Conservation (phyloP, 116 monocot genomes). For the Iris pallida region DNA sequence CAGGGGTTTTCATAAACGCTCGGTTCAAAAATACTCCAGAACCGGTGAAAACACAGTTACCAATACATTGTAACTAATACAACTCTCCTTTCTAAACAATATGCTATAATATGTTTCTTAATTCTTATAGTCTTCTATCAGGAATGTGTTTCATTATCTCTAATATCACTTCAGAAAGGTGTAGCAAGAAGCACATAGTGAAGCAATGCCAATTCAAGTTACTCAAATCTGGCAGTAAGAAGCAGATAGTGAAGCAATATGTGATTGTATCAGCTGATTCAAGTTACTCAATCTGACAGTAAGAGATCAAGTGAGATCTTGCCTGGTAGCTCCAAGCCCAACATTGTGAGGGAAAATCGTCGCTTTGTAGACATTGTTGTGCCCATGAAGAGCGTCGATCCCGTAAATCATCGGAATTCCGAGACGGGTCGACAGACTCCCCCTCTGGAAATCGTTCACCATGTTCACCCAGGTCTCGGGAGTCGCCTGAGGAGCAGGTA, state of each 20-base stretch:
- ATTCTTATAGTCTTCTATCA: too few species aligned
- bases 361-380: constrained; percentile 71
- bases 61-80: too few species aligned
- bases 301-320: constrained; percentile 3
- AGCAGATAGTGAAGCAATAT: not conserved
- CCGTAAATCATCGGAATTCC: constrained; percentile 86
- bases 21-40: too few species aligned
- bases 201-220: not conserved
- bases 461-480: constrained; percentile 49
- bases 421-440: constrained; percentile 51
- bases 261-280: not conserved
- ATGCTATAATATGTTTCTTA: too few species aligned
- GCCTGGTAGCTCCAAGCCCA: constrained; percentile 82
- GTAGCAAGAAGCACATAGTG: too few species aligned
- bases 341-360: constrained; percentile 91
- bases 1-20: too few species aligned
- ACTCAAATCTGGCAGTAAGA: too few species aligned
- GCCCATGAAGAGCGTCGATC: constrained; percentile 83
- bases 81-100: too few species aligned
- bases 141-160: too few species aligned
- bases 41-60: too few species aligned
- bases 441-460: constrained; percentile 65
- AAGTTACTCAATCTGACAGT: not conserved
- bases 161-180: too few species aligned
- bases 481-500: constrained; percentile 41